Base-by-base conservation (phyloP, 257 asterid genomes). In the Scutellaria galericulata region DNA sequence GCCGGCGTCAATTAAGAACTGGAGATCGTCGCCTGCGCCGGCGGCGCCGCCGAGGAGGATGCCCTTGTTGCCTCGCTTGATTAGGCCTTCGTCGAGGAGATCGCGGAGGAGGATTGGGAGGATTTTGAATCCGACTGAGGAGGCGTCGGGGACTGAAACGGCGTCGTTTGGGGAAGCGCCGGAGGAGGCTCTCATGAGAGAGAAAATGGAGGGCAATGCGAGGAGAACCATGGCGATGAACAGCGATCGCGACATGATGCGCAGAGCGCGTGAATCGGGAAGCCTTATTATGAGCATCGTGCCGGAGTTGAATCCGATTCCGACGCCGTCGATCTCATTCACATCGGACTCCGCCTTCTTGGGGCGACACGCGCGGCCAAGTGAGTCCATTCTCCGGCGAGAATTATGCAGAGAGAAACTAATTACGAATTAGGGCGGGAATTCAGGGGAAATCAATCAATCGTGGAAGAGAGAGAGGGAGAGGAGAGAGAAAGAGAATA, bases 21-120 rank as follows among this genome's bases (percentile, higher is more conserved):
- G 82, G 72, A 7, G 31, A 15, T 78, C 85, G 13, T 75, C 70
- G 6, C 70, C 74, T 60, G 59, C 81, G 63, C 18, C 77, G 8
- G 6, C 27, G 62, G 55, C 68, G 71, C 84, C 76, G 13, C 82
- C 81, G 66, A 84, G 42, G 6, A 90, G 53, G 35, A 86, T 77
- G 31, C 97, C 95, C 64, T 66, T 86, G 64, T 87, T 86, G 69
- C 97, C 95, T 60, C 56, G 79, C 72, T 74, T 85, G 47, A 93
- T 58, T 4, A 90, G 87, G 70, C 95, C 97, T 78, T 87, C 96
- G 12, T 86, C 92, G 46, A 73, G 59, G 85, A 93, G 73, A 79
- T 93, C 91, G n/a, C 75, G 91, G 52, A 93, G 76, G 53, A 88
- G 71, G 58, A 53, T 20, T 12, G 92, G 88, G 58, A 89, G 71